phyloP scores from a whole-genome alignment of 192 early-diverging fungal genomes.

The Paraglomus occultum region DNA sequence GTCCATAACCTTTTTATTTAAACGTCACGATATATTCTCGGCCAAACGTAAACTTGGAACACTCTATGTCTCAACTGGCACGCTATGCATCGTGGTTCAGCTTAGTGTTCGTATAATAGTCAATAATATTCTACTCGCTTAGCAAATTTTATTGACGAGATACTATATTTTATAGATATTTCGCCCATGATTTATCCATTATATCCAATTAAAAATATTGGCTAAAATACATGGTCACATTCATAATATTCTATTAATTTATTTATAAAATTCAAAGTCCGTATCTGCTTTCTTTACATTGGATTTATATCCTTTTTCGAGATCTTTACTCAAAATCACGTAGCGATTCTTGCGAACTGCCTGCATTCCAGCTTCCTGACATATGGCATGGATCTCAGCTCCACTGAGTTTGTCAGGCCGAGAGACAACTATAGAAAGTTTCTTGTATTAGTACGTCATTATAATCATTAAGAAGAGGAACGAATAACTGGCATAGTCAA shows the following conservation, averaged over 20 bases:
- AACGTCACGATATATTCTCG: too few species aligned
- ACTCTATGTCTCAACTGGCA: too few species aligned
- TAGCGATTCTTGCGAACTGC: conserved; percentile 98
- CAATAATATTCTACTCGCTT: too few species aligned
- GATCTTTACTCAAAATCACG: conserved; percentile 89
- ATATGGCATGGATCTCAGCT: conserved; percentile 97
- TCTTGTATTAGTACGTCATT: not conserved
- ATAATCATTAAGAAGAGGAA: not conserved
- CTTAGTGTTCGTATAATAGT: too few species aligned
- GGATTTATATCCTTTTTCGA: conserved; percentile 95
- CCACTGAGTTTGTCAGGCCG: conserved; percentile 95
- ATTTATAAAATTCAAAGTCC: conserved; percentile 96
- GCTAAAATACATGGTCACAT: too few species aligned
- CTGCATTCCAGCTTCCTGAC: conserved; percentile 97
- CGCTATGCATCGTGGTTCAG: too few species aligned
- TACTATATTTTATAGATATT: too few species aligned
- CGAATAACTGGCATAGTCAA: not conserved
- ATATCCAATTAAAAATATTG: too few species aligned
- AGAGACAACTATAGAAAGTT: conserved; percentile 70
- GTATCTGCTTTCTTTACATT: conserved; percentile 96
- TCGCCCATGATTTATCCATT: too few species aligned
- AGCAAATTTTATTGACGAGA: too few species aligned
- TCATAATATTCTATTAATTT: conserved; percentile 32
- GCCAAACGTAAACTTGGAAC: too few species aligned
- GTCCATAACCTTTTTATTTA: too few species aligned